Evolutionary conservation across 768 basidiomycete genomes (phyloP).

Genomic region (Tubosaeta sp.): DNA sequence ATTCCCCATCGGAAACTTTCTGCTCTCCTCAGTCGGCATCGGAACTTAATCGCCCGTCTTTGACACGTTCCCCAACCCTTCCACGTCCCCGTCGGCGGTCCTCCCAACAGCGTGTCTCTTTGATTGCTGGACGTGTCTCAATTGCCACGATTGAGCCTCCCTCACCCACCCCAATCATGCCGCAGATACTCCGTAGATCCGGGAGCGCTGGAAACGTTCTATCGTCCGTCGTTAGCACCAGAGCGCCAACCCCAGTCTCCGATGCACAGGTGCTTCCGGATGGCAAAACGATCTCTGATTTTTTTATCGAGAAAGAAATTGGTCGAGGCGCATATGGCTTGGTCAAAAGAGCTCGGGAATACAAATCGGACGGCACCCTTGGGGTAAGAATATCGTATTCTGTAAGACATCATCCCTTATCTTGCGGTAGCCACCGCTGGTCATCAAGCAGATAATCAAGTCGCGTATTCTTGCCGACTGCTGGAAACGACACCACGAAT

Average conservation of each 20-base stretch:
- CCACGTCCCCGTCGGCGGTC: conserved; percentile 71
- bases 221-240: conserved; percentile 54
- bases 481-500: conserved; percentile 95
- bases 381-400: conserved; percentile 58
- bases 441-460: conserved; percentile 99
- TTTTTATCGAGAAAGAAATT: conserved; percentile 80
- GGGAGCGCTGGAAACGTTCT: conserved; percentile 60
- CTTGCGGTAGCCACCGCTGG: conserved; percentile 64
- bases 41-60: conserved; percentile 26
- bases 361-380: conserved; percentile 64
- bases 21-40: conserved; percentile 18
- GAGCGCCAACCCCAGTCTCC: conserved; percentile 56
- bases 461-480: conserved; percentile 97
- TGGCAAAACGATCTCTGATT: conserved; percentile 77
- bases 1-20: conserved; percentile 25
- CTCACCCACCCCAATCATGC: conserved; percentile 54
- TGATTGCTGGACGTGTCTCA: conserved; percentile 76
- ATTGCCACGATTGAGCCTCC: conserved; percentile 76
- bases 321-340: conserved; percentile 95
- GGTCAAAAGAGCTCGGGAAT: conserved; percentile 86
- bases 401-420: conserved; percentile 8
- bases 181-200: conserved; percentile 61
- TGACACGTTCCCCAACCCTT: conserved; percentile 49
- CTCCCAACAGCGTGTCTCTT: conserved; percentile 79
- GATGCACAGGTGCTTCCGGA: conserved; percentile 36